Conservation (phyloP, 495 filamentous ascomycete species). For the Beverwykella pulmonaria region DNA sequence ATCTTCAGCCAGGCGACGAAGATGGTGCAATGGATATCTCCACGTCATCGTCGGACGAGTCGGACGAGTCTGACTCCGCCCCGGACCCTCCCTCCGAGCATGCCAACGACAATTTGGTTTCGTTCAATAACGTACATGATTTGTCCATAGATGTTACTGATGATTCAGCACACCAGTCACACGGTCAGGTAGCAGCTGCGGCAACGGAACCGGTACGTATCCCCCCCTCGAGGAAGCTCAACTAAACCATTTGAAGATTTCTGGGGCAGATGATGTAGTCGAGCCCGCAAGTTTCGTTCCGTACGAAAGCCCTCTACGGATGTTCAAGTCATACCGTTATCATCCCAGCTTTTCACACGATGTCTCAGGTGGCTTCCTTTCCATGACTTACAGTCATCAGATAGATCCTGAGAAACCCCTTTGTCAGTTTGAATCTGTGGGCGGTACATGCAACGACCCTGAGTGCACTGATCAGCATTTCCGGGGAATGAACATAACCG, state of each 20-base stretch:
- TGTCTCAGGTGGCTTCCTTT: conserved; percentile 76
- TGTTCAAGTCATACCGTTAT: conserved; percentile 86
- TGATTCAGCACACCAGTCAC: conserved; percentile 27
- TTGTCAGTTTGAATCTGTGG: conserved; percentile 72
- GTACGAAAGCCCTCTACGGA: conserved; percentile 79
- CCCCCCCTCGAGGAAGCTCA: conserved; percentile 2
- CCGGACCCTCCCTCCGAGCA: not conserved
- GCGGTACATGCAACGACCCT: conserved; percentile 74
- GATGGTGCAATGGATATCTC: conserved; percentile 29
- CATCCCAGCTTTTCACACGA: conserved; percentile 72
- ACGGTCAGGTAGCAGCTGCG: not conserved
- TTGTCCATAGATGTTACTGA: conserved; percentile 22
- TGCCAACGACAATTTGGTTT: not conserved
- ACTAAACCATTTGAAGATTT: conserved; percentile 5
- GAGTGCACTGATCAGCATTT: conserved; percentile 80
- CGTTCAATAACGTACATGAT: not conserved
- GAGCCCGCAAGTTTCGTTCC: conserved; percentile 56
- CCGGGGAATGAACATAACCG: conserved; percentile 69
- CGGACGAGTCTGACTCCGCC: conserved; percentile 12
- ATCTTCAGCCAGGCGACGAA: not conserved
- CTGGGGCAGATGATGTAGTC: not conserved
- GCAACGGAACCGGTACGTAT: conserved; percentile 22
- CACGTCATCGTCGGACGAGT: conserved; percentile 17
- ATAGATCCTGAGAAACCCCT: conserved; percentile 74
- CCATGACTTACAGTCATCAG: conserved; percentile 87